These are phyloP conservation scores for Penicillium robsamsonii DNA, from an alignment of 495 filamentous ascomycete species.

Conservation along the genomic window DNA sequence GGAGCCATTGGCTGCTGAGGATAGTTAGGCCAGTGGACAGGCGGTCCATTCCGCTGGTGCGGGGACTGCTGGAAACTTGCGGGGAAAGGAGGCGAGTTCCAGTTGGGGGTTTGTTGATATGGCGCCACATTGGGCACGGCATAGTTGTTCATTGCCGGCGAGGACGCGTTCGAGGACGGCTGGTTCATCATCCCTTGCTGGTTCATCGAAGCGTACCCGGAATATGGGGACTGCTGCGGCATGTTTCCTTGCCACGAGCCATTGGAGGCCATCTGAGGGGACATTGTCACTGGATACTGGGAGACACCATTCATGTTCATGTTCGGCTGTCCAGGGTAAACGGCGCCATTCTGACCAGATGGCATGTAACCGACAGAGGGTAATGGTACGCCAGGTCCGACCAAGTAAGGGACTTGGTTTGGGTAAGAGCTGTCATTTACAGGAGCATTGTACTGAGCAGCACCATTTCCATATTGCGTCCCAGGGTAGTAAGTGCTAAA, in stretches of 20 bases:
- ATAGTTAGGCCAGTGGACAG: conserved; percentile 41
- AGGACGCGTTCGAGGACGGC: conserved; percentile 40
- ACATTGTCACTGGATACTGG: conserved; percentile 39
- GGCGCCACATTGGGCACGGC: conserved; percentile 32
- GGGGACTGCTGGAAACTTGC: conserved; percentile 43
- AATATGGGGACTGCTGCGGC: conserved; percentile 40
- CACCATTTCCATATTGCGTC: conserved; percentile 48
- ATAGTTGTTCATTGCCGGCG: conserved; percentile 45
- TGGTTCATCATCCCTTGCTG: conserved; percentile 40
- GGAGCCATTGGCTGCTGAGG: conserved; percentile 23
- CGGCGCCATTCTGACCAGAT: conserved; percentile 26
- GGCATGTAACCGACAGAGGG: conserved; percentile 35
- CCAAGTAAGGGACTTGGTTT: conserved; percentile 41
- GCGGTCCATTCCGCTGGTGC: conserved; percentile 34
- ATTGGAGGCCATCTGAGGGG: conserved; percentile 40
- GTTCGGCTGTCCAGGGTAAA: conserved; percentile 35
- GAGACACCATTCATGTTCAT: conserved; percentile 37
- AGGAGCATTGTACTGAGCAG: conserved; percentile 30
- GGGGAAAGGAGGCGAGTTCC: conserved; percentile 38
- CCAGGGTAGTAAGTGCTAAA: conserved; percentile 71
- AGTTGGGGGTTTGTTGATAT: conserved; percentile 32
- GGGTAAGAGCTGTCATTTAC: conserved; percentile 35
- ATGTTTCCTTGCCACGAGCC: conserved; percentile 41
- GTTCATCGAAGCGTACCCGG: conserved; percentile 42
- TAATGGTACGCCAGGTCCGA: conserved; percentile 41